phyloP scores from a whole-genome alignment of 345 rosid genomes.

The Populus euphratica region DNA sequence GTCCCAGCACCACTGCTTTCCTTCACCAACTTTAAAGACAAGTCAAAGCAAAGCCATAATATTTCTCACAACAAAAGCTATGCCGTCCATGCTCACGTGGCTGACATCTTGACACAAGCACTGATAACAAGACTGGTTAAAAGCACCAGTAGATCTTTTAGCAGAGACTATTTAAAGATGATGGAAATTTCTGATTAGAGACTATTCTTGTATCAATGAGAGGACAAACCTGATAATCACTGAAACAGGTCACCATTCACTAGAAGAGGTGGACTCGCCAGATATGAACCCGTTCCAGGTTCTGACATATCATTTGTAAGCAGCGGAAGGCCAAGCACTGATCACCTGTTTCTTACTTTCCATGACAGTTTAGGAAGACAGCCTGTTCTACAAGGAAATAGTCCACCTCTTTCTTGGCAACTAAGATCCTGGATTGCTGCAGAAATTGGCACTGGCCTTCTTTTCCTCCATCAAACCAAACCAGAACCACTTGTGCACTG shows the following conservation, averaged over 20 bases:
- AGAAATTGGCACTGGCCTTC: constrained; percentile 81
- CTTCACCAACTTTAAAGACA: not conserved
- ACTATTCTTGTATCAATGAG: not conserved
- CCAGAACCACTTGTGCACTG: constrained; percentile 96
- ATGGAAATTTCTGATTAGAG: not conserved
- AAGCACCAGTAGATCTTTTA: not conserved
- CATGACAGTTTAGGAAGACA: constrained; percentile 51
- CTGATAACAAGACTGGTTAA: not conserved
- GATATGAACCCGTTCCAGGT: constrained; percentile 44
- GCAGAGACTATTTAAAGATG: not conserved
- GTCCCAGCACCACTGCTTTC: not conserved
- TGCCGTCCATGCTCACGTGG: not conserved
- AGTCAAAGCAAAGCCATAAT: not conserved
- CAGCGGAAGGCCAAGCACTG: constrained; percentile 57
- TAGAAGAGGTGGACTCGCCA: constrained; percentile 29
- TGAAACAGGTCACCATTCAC: constrained; percentile 59
- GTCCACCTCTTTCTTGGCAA: constrained; percentile 68
- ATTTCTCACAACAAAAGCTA: not conserved
- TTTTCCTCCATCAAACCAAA: constrained; percentile 82
- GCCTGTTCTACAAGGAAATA: constrained; percentile 53
- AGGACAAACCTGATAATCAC: not conserved
- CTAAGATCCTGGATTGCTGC: constrained; percentile 68
- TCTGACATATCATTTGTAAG: constrained; percentile 76
- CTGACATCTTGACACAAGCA: not conserved
- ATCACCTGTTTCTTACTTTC: constrained; percentile 37